These are phyloP conservation scores for Penstemon davidsonii DNA, from an alignment of 257 asterid species.

Conservation along the genomic window DNA sequence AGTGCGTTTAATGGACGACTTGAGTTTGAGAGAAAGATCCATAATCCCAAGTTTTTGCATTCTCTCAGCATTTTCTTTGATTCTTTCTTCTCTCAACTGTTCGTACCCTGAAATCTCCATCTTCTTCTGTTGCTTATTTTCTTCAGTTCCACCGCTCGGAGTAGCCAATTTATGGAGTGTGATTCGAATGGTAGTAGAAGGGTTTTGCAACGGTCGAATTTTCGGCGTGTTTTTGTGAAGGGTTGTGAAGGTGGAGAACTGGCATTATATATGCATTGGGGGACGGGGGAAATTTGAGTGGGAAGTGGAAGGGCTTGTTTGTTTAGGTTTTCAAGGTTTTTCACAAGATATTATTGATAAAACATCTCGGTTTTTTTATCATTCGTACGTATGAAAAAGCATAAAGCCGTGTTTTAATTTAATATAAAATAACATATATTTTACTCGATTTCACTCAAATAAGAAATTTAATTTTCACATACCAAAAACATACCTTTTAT, in stretches of 20 bases:
- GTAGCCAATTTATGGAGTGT: background rate
- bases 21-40: slow-evolving; percentile 65
- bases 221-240: slow-evolving; percentile 15
- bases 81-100: slow-evolving; percentile 72
- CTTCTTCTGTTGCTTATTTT: background rate
- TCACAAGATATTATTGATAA: too few species aligned
- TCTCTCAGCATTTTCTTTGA: slow-evolving; percentile 73
- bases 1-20: slow-evolving; percentile 42
- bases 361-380: too few species aligned
- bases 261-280: slow-evolving; percentile 16
- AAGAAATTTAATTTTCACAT: too few species aligned
- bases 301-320: background rate
- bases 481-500: too few species aligned
- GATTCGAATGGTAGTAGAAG: background rate
- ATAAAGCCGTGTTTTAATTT: too few species aligned
- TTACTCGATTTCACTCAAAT: too few species aligned
- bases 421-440: too few species aligned
- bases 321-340: too few species aligned
- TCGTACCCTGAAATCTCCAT: slow-evolving; percentile 55
- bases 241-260: slow-evolving; percentile 30
- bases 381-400: too few species aligned
- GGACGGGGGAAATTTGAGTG: slow-evolving; percentile 35
- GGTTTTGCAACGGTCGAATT: slow-evolving; percentile 49
- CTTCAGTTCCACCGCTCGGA: background rate
- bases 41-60: slow-evolving; percentile 83